phyloP scores from a whole-genome alignment of 768 basidiomycete species.

The Collybia sordida region DNA sequence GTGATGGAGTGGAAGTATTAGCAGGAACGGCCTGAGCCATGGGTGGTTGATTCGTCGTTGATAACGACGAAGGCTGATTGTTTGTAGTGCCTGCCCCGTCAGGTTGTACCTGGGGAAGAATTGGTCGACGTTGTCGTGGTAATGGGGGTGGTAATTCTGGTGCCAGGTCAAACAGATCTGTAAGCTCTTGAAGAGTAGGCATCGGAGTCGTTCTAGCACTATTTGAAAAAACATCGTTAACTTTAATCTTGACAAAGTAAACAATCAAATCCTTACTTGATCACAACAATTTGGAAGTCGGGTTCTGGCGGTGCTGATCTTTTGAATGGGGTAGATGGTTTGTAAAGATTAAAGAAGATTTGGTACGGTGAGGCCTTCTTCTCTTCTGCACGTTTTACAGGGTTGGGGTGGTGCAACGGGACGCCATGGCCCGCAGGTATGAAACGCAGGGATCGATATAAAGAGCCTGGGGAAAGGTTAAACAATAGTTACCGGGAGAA shows the following conservation, averaged over 20 bases:
- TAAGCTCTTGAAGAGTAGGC: slow-evolving; percentile 79
- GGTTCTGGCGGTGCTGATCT: slow-evolving; percentile 76
- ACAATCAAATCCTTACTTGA: slow-evolving; percentile 59
- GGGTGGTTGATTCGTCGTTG: slow-evolving; percentile 11
- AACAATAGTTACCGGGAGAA: neutral
- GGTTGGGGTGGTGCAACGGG: slow-evolving; percentile 38
- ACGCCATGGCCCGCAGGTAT: slow-evolving; percentile 63
- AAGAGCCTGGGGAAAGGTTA: slow-evolving; percentile 42
- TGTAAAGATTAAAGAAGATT: slow-evolving; percentile 89
- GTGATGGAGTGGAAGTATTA: neutral
- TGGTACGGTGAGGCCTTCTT: slow-evolving; percentile 58
- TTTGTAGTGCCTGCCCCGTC: slow-evolving; percentile 1
- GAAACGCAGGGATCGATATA: slow-evolving; percentile 72
- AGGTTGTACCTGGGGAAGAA: slow-evolving; percentile 11
- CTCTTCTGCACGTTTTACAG: slow-evolving; percentile 12
- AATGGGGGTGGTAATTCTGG: slow-evolving; percentile 70
- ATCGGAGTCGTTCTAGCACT: slow-evolving; percentile 84
- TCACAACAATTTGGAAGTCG: slow-evolving; percentile 83
- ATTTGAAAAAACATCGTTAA: neutral
- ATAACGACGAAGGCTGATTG: neutral
- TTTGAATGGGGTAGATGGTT: slow-evolving; percentile 83
- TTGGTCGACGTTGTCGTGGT: slow-evolving; percentile 37
- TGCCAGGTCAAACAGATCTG: slow-evolving; percentile 65
- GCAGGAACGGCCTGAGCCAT: neutral
- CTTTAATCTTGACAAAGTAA: neutral